phyloP scores from a whole-genome alignment of 1,284 basidiomycete species.

The Fomitopsis pinicola region DNA sequence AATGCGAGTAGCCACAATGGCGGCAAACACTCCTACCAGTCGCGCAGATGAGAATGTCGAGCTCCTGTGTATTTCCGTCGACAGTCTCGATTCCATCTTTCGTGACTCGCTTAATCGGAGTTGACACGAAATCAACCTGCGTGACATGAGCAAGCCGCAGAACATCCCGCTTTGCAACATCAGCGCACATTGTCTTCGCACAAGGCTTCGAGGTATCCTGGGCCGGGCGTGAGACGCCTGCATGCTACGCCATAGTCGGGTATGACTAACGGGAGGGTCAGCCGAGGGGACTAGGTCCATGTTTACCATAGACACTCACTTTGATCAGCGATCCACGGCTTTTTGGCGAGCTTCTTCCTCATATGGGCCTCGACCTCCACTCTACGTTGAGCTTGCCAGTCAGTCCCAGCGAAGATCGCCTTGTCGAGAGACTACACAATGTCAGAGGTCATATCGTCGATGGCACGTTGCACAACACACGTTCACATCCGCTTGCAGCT shows the following conservation, averaged over 20 bases:
- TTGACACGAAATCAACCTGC: slow-evolving; percentile 52
- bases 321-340: slow-evolving; percentile 55
- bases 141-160: neutral
- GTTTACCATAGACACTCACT: slow-evolving; percentile 28
- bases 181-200: slow-evolving; percentile 50
- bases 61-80: slow-evolving; percentile 48
- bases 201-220: slow-evolving; percentile 61
- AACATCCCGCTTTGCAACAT: neutral
- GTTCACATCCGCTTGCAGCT: slow-evolving; percentile 49
- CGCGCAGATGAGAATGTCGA: slow-evolving; percentile 47
- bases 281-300: too few relatives aligned
- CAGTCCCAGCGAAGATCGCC: slow-evolving; percentile 30
- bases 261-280: slow-evolving; percentile 35
- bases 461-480: slow-evolving; percentile 26
- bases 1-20: too few relatives aligned
- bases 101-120: slow-evolving; percentile 47
- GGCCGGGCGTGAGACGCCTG: slow-evolving; percentile 59
- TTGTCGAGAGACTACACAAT: slow-evolving; percentile 37
- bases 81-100: slow-evolving; percentile 50
- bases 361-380: slow-evolving; percentile 40
- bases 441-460: neutral
- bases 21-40: slow-evolving; percentile 11
- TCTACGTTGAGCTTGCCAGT: slow-evolving; percentile 3
- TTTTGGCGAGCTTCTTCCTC: slow-evolving; percentile 46
- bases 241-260: slow-evolving; percentile 57